Conservation (phyloP, 352 stramenopile species). For the Pythium volutum region DNA sequence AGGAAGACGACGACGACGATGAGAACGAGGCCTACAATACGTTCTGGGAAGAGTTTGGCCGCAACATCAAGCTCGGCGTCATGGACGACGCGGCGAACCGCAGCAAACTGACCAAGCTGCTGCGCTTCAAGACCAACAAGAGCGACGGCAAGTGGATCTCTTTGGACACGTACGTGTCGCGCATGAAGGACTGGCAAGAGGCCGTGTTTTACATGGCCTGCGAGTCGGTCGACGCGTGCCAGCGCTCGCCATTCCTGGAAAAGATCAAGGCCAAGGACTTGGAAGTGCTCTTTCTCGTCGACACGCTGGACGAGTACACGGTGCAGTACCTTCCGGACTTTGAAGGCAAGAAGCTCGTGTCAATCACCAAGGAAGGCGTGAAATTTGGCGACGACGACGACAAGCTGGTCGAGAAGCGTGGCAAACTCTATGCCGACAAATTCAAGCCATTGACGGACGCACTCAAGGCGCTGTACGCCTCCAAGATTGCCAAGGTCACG, state of each 20-base stretch:
- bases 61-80: slow-evolving; percentile 98
- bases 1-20: slow-evolving; percentile 56
- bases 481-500: slow-evolving; percentile 93
- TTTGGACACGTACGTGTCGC: slow-evolving; percentile 95
- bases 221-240: slow-evolving; percentile 89
- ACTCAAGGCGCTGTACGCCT: slow-evolving; percentile 95
- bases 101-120: slow-evolving; percentile 94
- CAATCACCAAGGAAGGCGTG: slow-evolving; percentile 97
- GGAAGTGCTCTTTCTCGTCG: slow-evolving; percentile 98
- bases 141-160: slow-evolving; percentile 91
- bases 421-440: slow-evolving; percentile 96
- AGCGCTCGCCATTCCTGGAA: slow-evolving; percentile 97
- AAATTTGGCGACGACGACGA: slow-evolving; percentile 99
- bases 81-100: slow-evolving; percentile 97
- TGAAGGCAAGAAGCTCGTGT: slow-evolving; percentile 95
- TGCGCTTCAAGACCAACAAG: slow-evolving; percentile 96
- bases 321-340: slow-evolving; percentile 93
- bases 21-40: slow-evolving; percentile 92
- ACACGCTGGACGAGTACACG: slow-evolving; percentile 99
- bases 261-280: slow-evolving; percentile 96
- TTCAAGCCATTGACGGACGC: slow-evolving; percentile 95
- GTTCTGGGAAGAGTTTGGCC: slow-evolving; percentile 98
- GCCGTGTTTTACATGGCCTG: slow-evolving; percentile 99
- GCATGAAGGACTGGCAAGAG: slow-evolving; percentile 99
- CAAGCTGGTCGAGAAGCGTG: slow-evolving; percentile 91